Conservation (phyloP, 225 moss, liverwort and hornwort species). For the Marchantia paleacea region DNA sequence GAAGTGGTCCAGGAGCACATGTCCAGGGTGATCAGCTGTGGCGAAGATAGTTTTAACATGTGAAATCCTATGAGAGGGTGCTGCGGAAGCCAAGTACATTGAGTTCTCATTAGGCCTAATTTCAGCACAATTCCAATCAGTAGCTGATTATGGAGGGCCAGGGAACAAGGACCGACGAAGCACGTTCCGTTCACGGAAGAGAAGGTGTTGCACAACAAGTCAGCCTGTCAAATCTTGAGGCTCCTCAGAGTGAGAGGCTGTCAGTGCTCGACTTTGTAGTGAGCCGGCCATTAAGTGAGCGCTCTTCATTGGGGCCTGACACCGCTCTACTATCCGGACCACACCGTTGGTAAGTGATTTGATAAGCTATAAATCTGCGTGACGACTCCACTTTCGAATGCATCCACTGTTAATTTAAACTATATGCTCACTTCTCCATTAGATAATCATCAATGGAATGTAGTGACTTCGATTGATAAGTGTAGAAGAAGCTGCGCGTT, state of each 20-base stretch:
- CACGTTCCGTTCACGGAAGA: neutral
- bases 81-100: too few relatives aligned
- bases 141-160: neutral
- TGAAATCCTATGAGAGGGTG: too few relatives aligned
- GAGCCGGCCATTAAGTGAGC: neutral
- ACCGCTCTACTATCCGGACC: slow-evolving; percentile 32
- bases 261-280: slow-evolving; percentile 28
- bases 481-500: neutral
- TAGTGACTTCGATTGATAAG: too few relatives aligned
- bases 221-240: neutral
- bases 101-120: too few relatives aligned
- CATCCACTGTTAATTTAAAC: neutral
- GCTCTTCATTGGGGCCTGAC: neutral
- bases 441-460: too few relatives aligned
- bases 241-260: neutral
- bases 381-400: too few relatives aligned
- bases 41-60: too few relatives aligned
- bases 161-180: neutral
- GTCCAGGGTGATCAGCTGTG: too few relatives aligned
- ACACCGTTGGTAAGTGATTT: slow-evolving; percentile 18
- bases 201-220: neutral
- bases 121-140: too few relatives aligned
- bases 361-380: neutral
- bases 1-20: too few relatives aligned
- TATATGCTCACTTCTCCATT: neutral